phyloP scores from a whole-genome alignment of 1,284 basidiomycete genomes.

The Microbotryum scabiosae region DNA sequence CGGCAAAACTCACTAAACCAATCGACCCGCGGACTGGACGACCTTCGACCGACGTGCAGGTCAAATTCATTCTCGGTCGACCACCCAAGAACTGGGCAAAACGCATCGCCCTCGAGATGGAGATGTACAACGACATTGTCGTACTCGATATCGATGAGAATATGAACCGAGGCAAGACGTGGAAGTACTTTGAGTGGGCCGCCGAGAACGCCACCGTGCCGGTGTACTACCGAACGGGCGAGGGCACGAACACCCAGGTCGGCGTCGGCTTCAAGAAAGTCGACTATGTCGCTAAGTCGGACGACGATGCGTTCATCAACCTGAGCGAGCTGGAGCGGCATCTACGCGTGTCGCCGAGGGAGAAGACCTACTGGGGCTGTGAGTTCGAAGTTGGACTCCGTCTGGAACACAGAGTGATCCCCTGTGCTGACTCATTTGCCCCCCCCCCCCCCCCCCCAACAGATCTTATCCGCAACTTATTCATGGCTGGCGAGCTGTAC shows the following conservation, averaged over 20 bases:
- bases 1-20: slow-evolving; percentile 59
- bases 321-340: slow-evolving; percentile 82
- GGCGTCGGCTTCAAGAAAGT: slow-evolving; percentile 53
- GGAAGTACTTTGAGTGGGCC: slow-evolving; percentile 81
- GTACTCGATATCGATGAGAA: slow-evolving; percentile 78
- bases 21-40: slow-evolving; percentile 38
- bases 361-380: slow-evolving; percentile 86
- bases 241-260: slow-evolving; percentile 38
- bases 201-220: slow-evolving; percentile 86
- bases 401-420: neutral
- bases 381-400: slow-evolving; percentile 24
- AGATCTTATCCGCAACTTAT: slow-evolving; percentile 81
- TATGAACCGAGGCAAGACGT: slow-evolving; percentile 83
- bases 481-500: slow-evolving; percentile 96
- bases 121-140: slow-evolving; percentile 83
- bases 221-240: slow-evolving; percentile 32
- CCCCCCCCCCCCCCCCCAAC: neutral
- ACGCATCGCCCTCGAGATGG: slow-evolving; percentile 78
- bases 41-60: slow-evolving; percentile 61
- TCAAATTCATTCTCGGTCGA: slow-evolving; percentile 84
- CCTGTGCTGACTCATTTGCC: neutral
- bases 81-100: slow-evolving; percentile 71
- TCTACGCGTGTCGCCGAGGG: slow-evolving; percentile 59
- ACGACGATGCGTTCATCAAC: slow-evolving; percentile 91
- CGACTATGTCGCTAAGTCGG: slow-evolving; percentile 83